phyloP scores from a whole-genome alignment of 208 protist genomes.

The Lotmaria passim region DNA sequence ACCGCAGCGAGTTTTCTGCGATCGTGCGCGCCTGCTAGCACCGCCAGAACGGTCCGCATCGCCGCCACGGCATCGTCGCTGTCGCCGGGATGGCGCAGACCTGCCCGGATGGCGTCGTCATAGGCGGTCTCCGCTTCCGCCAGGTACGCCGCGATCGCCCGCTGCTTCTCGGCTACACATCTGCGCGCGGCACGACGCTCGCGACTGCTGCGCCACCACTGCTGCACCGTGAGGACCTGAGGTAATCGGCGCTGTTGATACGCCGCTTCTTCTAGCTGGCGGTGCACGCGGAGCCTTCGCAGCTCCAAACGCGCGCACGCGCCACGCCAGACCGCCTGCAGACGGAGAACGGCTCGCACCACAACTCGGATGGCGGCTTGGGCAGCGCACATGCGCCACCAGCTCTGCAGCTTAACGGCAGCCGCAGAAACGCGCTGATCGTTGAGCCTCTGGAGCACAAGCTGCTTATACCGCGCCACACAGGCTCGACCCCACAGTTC shows the following conservation, averaged over 20 bases:
- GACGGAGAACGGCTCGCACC: conserved; percentile 4
- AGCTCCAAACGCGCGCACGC: conserved; percentile 30
- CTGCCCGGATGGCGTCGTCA: conserved; percentile 26
- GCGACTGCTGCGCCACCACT: conserved; percentile 46
- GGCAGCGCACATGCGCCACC: conserved; percentile 47
- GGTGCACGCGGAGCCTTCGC: conserved; percentile 31
- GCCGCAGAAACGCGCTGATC: conserved; percentile 28
- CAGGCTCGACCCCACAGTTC: conserved; percentile 41
- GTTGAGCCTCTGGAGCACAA: conserved; percentile 26
- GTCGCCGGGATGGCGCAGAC: conserved; percentile 2
- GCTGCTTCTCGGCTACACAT: conserved; percentile 23
- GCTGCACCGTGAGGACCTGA: conserved; percentile 39
- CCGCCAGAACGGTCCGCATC: conserved; percentile 43
- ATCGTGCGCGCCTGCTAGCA: conserved; percentile 54
- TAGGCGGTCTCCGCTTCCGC: conserved; percentile 27
- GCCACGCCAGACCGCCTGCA: conserved; percentile 27
- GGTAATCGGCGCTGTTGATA: conserved; percentile 9
- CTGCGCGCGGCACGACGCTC: conserved; percentile 14
- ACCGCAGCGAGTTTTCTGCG: conserved; percentile 32
- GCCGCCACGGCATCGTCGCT: conserved; percentile 26
- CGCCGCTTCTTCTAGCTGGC: conserved; percentile 42
- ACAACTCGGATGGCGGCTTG: not conserved
- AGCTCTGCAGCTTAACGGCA: conserved; percentile 49
- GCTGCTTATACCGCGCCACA: conserved; percentile 17
- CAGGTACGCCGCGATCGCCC: conserved; percentile 42